Evolutionary conservation across 2,329 filamentous ascomycete species (phyloP), one percentile per base, ranked within the genome.

Genomic region (Akanthomyces uredinophilus): DNA sequence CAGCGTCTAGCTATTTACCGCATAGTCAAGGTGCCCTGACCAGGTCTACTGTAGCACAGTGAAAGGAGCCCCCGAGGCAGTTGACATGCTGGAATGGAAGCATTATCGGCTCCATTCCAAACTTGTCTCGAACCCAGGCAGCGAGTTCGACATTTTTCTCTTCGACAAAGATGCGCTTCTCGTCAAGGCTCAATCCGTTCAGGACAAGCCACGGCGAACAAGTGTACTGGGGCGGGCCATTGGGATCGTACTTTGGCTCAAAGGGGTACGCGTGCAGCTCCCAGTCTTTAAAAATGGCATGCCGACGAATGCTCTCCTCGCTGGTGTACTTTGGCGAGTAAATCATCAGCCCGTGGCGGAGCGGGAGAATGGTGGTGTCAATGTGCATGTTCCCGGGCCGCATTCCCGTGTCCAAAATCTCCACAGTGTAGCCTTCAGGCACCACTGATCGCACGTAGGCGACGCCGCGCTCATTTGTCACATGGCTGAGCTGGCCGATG

Each of bases 41-140:
- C 16, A 67, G 63, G 50, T 65, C 64, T 5, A 65, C 62, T 18
- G 70, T 73, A 8, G 71, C 70, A 59, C 70, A 72, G 57, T 72
- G 71, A 47, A 72, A 72, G 6, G 71, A 72, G 0, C 71, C 71
- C 1, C 72, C 71, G 44, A 74, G 66, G 57, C 70, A 69, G 41
- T 72, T 70, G 1, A 73, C 71, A 64, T 73, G 68, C 53, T 66
- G 62, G 51, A 74, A 73, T 6, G 71, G 72, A 22, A 60, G 43
- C 61, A 64, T 37, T 44, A 67, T 66, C 0, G 63, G 61, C 14
- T 65, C 63, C 64, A 66, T 66, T 14, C 54, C 64, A 22, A 67
- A 66, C 35, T 61, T 59, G 13, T 54, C 44, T 7, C 32, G n/a
- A 5, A 67, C 37, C 65, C 65, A 67, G 10, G 52, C 46, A 6